Percentiles rank a stretch among this genome's conserved stretches.
Evolutionary conservation across 176 grass and related monocot species (phyloP).

Genomic region (maize (Zea mays)): Zm-B73-REFERENCE-NAM-5.0 NC_050105.1:137129001-137129500

Average conservation of each 20-base stretch:
- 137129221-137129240: background rate
- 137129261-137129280: background rate
- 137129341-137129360: no score
- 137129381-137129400: no score
- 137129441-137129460: no score
- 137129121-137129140: background rate
- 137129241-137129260: background rate
- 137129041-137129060: slow-evolving; percentile 39
- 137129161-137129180: background rate
- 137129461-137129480: no score
- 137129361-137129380: no score
- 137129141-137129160: background rate
- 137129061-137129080: slow-evolving; percentile 4
- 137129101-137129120: background rate
- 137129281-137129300: no score
- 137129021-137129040: slow-evolving; percentile 91
- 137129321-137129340: no score
- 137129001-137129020: slow-evolving; percentile 93
- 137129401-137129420: no score
- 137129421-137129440: no score
- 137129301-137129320: no score
- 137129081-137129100: background rate
- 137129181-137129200: background rate
- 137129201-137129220: background rate
- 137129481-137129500: no score